phyloP scores from a whole-genome alignment of 2,329 filamentous ascomycete species.

The Leptographium galeiforme region DNA sequence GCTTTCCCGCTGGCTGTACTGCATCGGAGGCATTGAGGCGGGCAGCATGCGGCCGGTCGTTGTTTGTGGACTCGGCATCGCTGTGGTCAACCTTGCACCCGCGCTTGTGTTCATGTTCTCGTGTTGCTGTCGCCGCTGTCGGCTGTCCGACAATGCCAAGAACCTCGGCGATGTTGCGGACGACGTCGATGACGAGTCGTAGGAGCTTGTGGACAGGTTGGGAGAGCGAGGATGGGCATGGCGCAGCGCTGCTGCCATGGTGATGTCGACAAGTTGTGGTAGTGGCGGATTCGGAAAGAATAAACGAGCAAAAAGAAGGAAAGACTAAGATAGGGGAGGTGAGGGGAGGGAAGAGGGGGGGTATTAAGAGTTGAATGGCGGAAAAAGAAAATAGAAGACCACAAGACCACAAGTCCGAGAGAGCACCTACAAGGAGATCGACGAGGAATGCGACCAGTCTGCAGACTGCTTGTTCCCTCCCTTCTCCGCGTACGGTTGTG shows the following conservation, averaged over 20 bases:
- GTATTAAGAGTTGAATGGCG: not conserved
- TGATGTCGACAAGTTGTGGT: constrained; percentile 8
- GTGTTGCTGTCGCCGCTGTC: constrained; percentile 20
- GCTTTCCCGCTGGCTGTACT: not conserved
- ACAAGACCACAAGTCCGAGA: not conserved
- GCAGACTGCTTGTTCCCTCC: too few relatives aligned
- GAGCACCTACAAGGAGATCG: not conserved
- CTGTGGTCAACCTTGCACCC: constrained; percentile 34
- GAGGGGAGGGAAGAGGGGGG: not conserved
- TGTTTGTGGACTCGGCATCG: constrained; percentile 32
- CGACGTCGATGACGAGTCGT: constrained; percentile 51
- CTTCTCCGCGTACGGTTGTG: too few relatives aligned
- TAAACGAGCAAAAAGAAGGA: not conserved
- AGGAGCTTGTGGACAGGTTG: constrained; percentile 46
- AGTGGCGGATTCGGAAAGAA: not conserved
- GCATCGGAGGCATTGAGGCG: not conserved
- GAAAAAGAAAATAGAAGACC: not conserved
- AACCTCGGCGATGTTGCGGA: constrained; percentile 47
- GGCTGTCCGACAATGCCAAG: constrained; percentile 20
- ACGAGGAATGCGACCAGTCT: too few relatives aligned
- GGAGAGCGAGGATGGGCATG: constrained; percentile 47
- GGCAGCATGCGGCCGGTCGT: constrained; percentile 25
- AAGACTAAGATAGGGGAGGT: too few relatives aligned
- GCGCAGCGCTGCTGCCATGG: constrained; percentile 44
- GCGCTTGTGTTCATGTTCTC: constrained; percentile 32